These are phyloP conservation scores for Melaleuca alternifolia DNA, from an alignment of 345 rosid genomes.

Conservation along the genomic window DNA sequence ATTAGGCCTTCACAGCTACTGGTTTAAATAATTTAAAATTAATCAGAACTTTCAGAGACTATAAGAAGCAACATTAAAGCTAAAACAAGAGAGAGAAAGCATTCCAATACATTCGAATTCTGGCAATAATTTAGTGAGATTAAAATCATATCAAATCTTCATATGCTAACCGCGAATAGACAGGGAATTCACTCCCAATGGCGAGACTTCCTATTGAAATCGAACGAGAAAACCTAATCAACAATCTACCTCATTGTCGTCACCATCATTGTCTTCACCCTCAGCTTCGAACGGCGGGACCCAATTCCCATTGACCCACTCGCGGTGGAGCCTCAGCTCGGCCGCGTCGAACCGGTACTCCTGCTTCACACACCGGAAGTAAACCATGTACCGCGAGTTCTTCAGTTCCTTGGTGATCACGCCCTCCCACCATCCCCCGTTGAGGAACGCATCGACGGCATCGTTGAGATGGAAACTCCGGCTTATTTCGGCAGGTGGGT, in stretches of 20 bases:
- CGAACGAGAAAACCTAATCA: neutral
- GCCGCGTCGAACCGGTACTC: neutral
- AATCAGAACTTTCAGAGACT: too few species aligned
- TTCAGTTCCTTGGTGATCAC: constrained; percentile 1
- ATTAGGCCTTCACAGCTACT: neutral
- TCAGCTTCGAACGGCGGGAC: neutral
- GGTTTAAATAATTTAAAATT: neutral
- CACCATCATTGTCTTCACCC: neutral
- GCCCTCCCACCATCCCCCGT: constrained; percentile 14
- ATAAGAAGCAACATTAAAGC: too few species aligned
- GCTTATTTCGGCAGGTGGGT: neutral
- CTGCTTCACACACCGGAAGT: constrained; percentile 2
- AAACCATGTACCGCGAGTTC: neutral
- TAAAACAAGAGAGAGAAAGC: too few species aligned
- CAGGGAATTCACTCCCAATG: neutral
- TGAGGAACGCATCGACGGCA: constrained; percentile 5
- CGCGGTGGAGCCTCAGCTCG: constrained; percentile 10
- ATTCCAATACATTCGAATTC: neutral
- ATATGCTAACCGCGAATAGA: neutral
- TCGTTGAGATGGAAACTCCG: neutral
- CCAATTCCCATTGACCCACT: constrained; percentile 9
- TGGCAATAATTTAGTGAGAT: neutral
- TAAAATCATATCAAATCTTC: neutral
- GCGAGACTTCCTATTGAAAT: neutral
- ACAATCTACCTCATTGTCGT: neutral